A percentile compares a stretch with the other conserved stretches of the same genome.
Conservation (phyloP, 257 asterid genomes). For the Nicotiana knightiana region DNA sequence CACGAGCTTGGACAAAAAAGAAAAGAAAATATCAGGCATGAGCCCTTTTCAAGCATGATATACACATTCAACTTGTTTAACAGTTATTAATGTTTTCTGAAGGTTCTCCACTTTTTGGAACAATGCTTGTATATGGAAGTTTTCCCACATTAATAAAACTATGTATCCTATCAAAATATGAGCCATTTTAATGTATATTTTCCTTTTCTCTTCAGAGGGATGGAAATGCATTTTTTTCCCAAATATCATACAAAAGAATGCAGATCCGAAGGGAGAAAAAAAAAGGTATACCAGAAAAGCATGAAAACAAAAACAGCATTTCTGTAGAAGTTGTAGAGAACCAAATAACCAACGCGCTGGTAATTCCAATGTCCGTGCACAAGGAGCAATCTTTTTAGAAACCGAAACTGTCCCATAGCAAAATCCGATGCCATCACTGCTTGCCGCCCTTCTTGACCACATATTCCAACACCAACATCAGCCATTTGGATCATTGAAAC, state of each 20-base stretch:
- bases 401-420: constrained; percentile 97
- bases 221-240: neutral
- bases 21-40: neutral
- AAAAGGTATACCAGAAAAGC: constrained; percentile 84
- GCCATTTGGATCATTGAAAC: constrained; percentile 99
- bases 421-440: constrained; percentile 99
- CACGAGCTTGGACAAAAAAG: neutral
- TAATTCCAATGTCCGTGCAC: constrained; percentile 99
- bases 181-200: neutral
- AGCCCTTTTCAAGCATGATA: neutral
- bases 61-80: neutral
- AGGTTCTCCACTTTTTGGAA: neutral
- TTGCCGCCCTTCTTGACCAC: constrained; percentile 99
- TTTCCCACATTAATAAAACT: neutral
- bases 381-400: constrained; percentile 82
- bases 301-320: constrained; percentile 95
- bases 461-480: constrained; percentile 98
- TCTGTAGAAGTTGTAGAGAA: constrained; percentile 90
- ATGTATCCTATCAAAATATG: neutral
- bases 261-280: neutral
- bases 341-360: constrained; percentile 89
- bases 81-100: neutral
- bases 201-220: constrained; percentile 1
- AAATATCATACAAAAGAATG: neutral
- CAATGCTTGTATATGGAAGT: neutral